Base-by-base conservation (phyloP, 305 asterid genomes). In the Petunia hybrid region DNA sequence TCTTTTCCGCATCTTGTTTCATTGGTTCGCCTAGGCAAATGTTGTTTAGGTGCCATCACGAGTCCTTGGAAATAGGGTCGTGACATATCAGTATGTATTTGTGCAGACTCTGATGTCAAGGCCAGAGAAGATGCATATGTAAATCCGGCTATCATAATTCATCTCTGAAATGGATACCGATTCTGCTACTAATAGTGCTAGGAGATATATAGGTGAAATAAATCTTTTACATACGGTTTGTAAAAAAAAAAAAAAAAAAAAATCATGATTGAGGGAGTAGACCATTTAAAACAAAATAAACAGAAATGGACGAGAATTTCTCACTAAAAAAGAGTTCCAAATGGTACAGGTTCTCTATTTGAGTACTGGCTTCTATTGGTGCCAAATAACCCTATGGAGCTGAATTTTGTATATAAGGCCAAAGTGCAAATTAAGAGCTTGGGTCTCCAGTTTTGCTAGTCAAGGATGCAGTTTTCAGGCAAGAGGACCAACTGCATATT, bases 71-170 rank as follows among this genome's bases (percentile, higher is more conserved):
- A n/a, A n/a, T n/a, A n/a, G n/a, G n/a, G n/a, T n/a, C n/a, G n/a
- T n/a, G n/a, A n/a, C n/a, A n/a, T n/a, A n/a, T 74, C 85, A 63
- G 36, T 93, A 16, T 93, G 98, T 87, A 92, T 92, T 56, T 92
- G 98, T 81, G 83, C 85, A 82, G 79, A 80, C 36, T 55, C 88
- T 3, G 89, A 80, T 80, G 77, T 88, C 16, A 79, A 61, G 61
- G 83, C 41, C n/a, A 57, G 3, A n/a, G 71, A 40, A 53, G 80
- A 62, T 4, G 14, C 8, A 22, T 22, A 22, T 22, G 0, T 22
- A 80, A 71, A 43, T 40, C 7, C 36, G 14, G 61, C 80, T 66
- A 0, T 82, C 57, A 41, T 36, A 38, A 10, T 22, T 31, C 76
- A 53, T 67, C 77, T 40, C 42, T 67, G 77, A 81, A 82, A 68